phyloP scores from a whole-genome alignment of 192 early-diverging fungal genomes.

The Nowakowskiella sp. region DNA sequence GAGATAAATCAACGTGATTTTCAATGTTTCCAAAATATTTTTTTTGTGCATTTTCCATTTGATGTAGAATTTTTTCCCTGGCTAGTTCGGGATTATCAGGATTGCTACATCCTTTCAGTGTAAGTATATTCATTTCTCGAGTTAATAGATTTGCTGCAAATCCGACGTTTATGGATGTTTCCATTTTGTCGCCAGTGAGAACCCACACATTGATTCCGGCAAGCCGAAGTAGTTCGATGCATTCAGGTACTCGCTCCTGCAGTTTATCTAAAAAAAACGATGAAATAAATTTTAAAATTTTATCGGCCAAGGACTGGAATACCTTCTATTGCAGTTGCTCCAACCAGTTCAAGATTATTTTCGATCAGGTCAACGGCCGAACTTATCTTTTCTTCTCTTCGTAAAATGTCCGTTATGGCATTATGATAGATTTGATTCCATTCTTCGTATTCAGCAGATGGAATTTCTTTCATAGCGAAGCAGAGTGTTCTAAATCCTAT shows the following conservation, averaged over 20 bases:
- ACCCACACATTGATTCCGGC: constrained; percentile 50
- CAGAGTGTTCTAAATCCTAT: constrained; percentile 75
- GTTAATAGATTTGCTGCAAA: constrained; percentile 42
- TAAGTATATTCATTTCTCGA: constrained; percentile 35
- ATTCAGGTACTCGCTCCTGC: constrained; percentile 53
- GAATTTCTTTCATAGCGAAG: constrained; percentile 61
- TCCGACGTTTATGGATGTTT: constrained; percentile 61
- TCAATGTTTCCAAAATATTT: constrained; percentile 41
- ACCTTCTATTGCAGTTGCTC: constrained; percentile 55
- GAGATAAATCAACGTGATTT: constrained; percentile 6
- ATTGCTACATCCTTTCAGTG: constrained; percentile 23
- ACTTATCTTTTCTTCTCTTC: constrained; percentile 44
- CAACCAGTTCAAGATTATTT: constrained; percentile 34
- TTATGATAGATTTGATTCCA: constrained; percentile 62
- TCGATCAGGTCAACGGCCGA: constrained; percentile 38
- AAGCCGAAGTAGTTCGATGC: constrained; percentile 45
- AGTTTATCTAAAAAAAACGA: too few relatives aligned
- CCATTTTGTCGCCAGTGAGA: constrained; percentile 56
- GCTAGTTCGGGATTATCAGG: constrained; percentile 10
- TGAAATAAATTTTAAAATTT: too few relatives aligned
- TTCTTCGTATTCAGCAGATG: constrained; percentile 51
- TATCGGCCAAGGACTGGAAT: too few relatives aligned
- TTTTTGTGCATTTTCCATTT: constrained; percentile 29
- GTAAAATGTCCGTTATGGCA: constrained; percentile 59
- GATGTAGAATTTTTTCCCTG: constrained; percentile 26